Percentiles rank a stretch among this genome's conserved stretches.
Evolutionary conservation across 169 alveolate genomes (phyloP).

Genomic region (Fabrea salina): DNA sequence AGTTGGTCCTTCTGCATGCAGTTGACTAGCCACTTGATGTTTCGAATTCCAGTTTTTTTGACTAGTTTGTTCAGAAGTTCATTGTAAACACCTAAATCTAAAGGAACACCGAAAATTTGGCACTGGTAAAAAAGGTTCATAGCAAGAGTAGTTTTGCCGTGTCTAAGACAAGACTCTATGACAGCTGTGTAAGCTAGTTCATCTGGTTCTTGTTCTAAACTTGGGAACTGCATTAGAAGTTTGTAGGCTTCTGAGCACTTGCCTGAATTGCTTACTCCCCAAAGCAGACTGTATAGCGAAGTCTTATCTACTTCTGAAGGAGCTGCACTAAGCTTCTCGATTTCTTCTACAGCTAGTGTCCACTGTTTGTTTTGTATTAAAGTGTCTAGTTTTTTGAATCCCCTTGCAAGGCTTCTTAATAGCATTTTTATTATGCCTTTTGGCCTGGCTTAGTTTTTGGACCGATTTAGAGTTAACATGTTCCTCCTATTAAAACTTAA

Average conservation of each 20-base stretch:
- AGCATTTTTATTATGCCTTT: too few relatives aligned
- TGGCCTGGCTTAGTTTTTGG: too few relatives aligned
- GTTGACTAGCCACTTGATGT: neutral
- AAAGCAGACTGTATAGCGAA: too few relatives aligned
- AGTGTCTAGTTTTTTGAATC: too few relatives aligned
- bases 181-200: neutral
- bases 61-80: neutral
- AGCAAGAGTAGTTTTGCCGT: neutral
- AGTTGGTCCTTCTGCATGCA: neutral
- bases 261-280: constrained; percentile 8
- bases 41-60: neutral
- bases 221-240: neutral
- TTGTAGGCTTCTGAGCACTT: constrained; percentile 9
- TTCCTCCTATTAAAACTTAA: too few relatives aligned
- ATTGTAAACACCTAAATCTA: constrained; percentile 9
- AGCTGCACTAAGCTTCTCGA: too few relatives aligned
- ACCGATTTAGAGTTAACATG: too few relatives aligned
- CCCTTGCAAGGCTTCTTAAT: too few relatives aligned
- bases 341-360: too few relatives aligned
- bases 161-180: constrained; percentile 4
- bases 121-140: constrained; percentile 23
- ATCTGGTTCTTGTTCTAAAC: neutral
- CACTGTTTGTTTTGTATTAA: too few relatives aligned
- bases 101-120: constrained; percentile 14
- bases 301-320: too few relatives aligned